Base-by-base conservation (phyloP, 768 basidiomycete species). In the Mycena galericulata region DNA sequence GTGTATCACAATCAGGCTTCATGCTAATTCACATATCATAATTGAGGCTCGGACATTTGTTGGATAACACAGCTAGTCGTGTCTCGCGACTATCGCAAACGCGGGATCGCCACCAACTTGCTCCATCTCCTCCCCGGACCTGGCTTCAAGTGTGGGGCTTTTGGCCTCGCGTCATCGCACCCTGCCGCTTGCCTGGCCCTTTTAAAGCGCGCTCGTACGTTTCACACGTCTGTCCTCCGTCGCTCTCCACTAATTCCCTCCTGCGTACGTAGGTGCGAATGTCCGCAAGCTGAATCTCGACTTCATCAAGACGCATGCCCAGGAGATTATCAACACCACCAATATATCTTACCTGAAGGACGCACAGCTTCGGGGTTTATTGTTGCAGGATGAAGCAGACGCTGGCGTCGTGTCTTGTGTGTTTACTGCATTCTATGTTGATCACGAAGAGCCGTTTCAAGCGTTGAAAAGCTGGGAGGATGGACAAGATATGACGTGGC, bases 151-250 rank as follows among this genome's bases (percentile, higher is more conserved):
- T 58, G 56, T 58, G 27, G 22, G 38, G 41, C 40, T n/a, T 58
- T 58, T 58, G 56, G 56, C 26, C 56, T 58, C 43, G 40, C n/a
- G 26, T 58, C 56, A 30, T 58, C 56, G 56, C 56, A 58, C 41
- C 41, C 56, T 45, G 56, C 41, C 29, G 56, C 56, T 43, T 58
- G 56, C 41, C 56, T 58, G 38, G 56, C 56, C 6, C 56, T 58
- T 2, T 24, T 58, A 15, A 45, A 58, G 56, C 56, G 47, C 47
- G 26, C 47, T 45, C 56, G 56, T 58, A 40, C 17, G 56, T 43
- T 45, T 58, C 40, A 58, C 15, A 29, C 18, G 47, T 50, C 47
- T 50, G 22, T 29, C 41, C 11, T 32, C 38, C 54, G 9, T 40
- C 56, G 41, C 17, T 45, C 41, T 45, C 32, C 41, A 45, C 56